These are phyloP conservation scores for Globomyces pollinis-pini DNA, from an alignment of 192 early-diverging fungal genomes.

Conservation along the genomic window DNA sequence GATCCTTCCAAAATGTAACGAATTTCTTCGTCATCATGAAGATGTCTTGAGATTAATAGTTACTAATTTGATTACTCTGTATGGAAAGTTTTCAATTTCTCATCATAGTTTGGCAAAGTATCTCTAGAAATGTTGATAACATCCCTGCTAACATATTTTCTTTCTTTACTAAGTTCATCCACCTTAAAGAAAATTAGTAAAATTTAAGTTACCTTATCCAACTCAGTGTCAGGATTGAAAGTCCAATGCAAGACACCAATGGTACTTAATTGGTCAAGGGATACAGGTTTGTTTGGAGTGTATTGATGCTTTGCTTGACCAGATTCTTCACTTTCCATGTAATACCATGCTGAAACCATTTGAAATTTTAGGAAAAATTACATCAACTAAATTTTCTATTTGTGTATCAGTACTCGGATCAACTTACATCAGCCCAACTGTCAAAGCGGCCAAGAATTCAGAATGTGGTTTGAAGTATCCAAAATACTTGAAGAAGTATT, in stretches of 20 bases:
- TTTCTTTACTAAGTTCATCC: neutral
- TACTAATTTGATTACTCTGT: slow-evolving; percentile 63
- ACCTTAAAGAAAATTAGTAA: too few relatives aligned
- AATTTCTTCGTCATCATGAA: slow-evolving; percentile 98
- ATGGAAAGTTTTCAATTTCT: slow-evolving; percentile 89
- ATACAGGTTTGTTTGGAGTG: slow-evolving; percentile 50
- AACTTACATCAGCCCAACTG: too few relatives aligned
- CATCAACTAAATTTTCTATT: too few relatives aligned
- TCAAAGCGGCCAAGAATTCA: too few relatives aligned
- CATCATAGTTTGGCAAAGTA: slow-evolving; percentile 80
- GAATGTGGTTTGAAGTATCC: too few relatives aligned
- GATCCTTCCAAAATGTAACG: slow-evolving; percentile 81
- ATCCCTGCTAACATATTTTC: neutral
- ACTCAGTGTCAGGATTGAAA: slow-evolving; percentile 34
- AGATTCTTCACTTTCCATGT: slow-evolving; percentile 64
- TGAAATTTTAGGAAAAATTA: too few relatives aligned
- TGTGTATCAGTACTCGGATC: too few relatives aligned
- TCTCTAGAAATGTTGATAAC: slow-evolving; percentile 75
- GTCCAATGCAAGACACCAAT: slow-evolving; percentile 72
- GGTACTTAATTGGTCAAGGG: slow-evolving; percentile 52
- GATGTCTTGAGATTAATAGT: slow-evolving; percentile 54
- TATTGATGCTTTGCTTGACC: slow-evolving; percentile 77
- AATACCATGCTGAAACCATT: slow-evolving; percentile 46
- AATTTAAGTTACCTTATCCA: too few relatives aligned
- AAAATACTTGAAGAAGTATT: too few relatives aligned